Percentiles rank a stretch among this genome's conserved stretches.
phyloP scores from a whole-genome alignment of 176 grass and related monocot species.

The Typha latifolia region DNA sequence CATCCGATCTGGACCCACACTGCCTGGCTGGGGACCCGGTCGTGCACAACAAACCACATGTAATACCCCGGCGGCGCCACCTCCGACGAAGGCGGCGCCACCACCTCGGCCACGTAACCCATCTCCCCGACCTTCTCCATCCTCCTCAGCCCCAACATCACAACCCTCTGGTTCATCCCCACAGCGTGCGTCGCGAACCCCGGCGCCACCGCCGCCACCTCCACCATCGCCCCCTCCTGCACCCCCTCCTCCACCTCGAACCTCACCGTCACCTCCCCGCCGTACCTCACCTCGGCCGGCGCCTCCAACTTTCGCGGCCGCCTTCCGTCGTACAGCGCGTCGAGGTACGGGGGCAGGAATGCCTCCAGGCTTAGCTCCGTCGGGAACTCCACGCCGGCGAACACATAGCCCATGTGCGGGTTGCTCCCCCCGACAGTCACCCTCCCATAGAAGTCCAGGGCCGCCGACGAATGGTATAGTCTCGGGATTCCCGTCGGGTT shows the following conservation, averaged over 20 bases:
- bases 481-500: constrained; percentile 13
- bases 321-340: constrained; percentile 16
- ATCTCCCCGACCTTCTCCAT: constrained; percentile 20
- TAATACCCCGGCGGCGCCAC: constrained; percentile 73
- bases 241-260: constrained; percentile 29
- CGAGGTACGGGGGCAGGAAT: constrained; percentile 74
- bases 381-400: constrained; percentile 48
- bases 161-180: constrained; percentile 81
- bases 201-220: constrained; percentile 46
- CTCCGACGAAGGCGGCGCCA: constrained; percentile 36
- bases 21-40: constrained; percentile 51
- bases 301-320: constrained; percentile 31
- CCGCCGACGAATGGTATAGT: constrained; percentile 80
- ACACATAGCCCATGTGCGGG: constrained; percentile 66
- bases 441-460: constrained; percentile 46
- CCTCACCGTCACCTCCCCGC: constrained; percentile 25
- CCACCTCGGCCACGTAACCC: constrained; percentile 38
- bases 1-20: constrained; percentile 40
- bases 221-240: constrained; percentile 5
- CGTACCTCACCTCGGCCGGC: constrained; percentile 37
- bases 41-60: constrained; percentile 74
- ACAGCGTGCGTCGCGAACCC: constrained; percentile 67
- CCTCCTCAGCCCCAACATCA: constrained; percentile 31
- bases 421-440: constrained; percentile 82
- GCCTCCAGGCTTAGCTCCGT: constrained; percentile 77